Base-by-base conservation (phyloP, 495 filamentous ascomycete genomes). In the Stereocaulon alpinum region DNA sequence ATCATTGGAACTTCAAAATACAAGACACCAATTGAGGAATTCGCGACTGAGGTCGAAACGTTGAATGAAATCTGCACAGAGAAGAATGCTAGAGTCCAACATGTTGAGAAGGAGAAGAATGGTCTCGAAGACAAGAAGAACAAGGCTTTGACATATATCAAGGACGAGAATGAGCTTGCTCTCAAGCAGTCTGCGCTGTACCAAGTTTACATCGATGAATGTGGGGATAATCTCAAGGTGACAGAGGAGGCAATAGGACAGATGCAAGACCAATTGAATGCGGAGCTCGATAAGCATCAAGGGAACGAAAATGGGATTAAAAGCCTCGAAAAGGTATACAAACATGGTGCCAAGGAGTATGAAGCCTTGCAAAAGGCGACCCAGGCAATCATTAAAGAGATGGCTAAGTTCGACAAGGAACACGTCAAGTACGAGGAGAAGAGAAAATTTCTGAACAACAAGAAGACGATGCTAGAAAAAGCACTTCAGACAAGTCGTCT, bases 1-100 rank as follows among this genome's bases (percentile, higher is more conserved):
- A 97, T 98, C 64, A 96, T 98, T 61, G 93, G 93, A 55, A 98
- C 93, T 0, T 96, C 91, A 15, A 95, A 94, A 67, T 98, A 97
- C 74, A 98, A 98, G 72, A 81, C 86, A 5, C 91, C 93, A 0
- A 98, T 98, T 65, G 91, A 97, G 66, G 94, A 97, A 73, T 82
- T 89, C 4, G 92, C 90, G 0, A 71, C 86, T 6, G 86, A 96
- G 70, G 87, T 92, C 3, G 93, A 98, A 67, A 83, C 83, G 4
- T 78, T 97, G 44, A 97, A 98, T 66, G 93, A 97, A 63, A 82
- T 95, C 11, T 98, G 93, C 68, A 76, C 87, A 53, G 93, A 97
- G 69, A 98, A 97, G 77, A 93, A 85, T 64, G 84, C 83, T 48
- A 86, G 94, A 49, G 94, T 98, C 6, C 89, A 96, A 73, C 92